A percentile compares a stretch with the other conserved stretches of the same genome.
Evolutionary conservation across 768 basidiomycete genomes (phyloP).

Genomic region (Candolleomyces efflorescens): DNA sequence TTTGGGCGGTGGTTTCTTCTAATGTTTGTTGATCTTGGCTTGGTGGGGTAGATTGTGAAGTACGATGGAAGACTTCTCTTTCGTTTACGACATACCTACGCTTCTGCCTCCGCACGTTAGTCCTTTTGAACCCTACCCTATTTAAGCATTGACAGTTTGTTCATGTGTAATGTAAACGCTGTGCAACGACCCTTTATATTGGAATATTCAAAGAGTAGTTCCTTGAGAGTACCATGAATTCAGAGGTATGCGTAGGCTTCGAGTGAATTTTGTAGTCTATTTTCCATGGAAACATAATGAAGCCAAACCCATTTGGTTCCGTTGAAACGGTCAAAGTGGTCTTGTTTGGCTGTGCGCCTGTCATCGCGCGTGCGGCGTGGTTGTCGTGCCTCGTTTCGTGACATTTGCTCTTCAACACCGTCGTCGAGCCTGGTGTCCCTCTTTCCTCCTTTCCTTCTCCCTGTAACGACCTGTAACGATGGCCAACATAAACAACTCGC

Average conservation of each 20-base stretch:
- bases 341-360: conserved; percentile 22
- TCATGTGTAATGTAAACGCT: too few species aligned
- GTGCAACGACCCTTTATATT: too few species aligned
- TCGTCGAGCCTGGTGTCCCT: conserved; percentile 4
- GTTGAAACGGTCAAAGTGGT: neutral
- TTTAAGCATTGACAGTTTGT: conserved; percentile 4
- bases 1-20: too few species aligned
- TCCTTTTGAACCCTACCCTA: conserved; percentile 8
- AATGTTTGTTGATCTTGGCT: too few species aligned
- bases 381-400: conserved; percentile 11
- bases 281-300: neutral
- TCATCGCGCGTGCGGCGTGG: conserved; percentile 13
- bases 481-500: conserved; percentile 42
- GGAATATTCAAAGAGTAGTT: too few species aligned
- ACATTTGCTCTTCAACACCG: neutral
- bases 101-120: conserved; percentile 2
- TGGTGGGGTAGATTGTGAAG: too few species aligned
- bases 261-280: neutral
- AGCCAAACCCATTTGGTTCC: neutral
- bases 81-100: conserved; percentile 7
- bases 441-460: neutral
- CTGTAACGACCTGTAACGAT: conserved; percentile 20
- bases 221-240: too few species aligned
- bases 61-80: neutral
- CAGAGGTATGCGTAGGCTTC: too few species aligned